Evolutionary conservation across 1,284 basidiomycete genomes (phyloP).

Genomic region (Sanghuangporus sanghuang): DNA sequence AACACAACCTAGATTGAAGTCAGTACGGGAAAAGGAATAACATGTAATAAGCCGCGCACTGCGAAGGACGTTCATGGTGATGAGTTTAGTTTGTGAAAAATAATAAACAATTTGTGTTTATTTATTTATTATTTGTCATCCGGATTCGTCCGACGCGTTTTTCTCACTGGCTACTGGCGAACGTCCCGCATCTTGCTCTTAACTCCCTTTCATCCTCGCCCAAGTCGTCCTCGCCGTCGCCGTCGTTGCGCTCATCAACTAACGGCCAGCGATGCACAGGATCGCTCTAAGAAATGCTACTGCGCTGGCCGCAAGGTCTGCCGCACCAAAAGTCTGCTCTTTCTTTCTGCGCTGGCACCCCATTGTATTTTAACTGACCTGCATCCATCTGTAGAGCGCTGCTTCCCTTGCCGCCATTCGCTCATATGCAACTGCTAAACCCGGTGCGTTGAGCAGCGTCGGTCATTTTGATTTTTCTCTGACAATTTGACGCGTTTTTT

Average conservation of each 20-base stretch:
- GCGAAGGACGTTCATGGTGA: conserved; percentile 2
- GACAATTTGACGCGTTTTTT: conserved; percentile 8
- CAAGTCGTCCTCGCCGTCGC: conserved; percentile 21
- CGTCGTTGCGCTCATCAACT: conserved; percentile 15
- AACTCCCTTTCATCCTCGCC: conserved; percentile 36
- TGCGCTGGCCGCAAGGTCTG: conserved; percentile 52
- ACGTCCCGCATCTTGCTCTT: background rate
- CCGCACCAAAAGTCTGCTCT: conserved; percentile 51
- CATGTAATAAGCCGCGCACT: conserved; percentile 1
- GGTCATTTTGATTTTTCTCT: conserved; percentile 5
- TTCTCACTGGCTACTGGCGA: conserved; percentile 2
- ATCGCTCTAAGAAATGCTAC: conserved; percentile 80
- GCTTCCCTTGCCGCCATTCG: conserved; percentile 52
- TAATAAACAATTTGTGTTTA: conserved; percentile 19
- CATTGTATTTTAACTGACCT: conserved; percentile 15
- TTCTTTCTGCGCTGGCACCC: background rate
- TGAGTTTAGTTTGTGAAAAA: too few species aligned
- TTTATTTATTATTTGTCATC: background rate
- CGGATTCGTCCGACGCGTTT: background rate
- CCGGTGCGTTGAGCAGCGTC: conserved; percentile 56
- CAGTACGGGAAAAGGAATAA: background rate
- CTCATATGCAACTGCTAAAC: conserved; percentile 96
- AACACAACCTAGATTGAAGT: background rate
- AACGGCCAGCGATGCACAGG: conserved; percentile 71
- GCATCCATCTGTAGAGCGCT: conserved; percentile 21